Base-by-base conservation (phyloP, 1,284 basidiomycete species). In the Rhodotorula sp. region DNA sequence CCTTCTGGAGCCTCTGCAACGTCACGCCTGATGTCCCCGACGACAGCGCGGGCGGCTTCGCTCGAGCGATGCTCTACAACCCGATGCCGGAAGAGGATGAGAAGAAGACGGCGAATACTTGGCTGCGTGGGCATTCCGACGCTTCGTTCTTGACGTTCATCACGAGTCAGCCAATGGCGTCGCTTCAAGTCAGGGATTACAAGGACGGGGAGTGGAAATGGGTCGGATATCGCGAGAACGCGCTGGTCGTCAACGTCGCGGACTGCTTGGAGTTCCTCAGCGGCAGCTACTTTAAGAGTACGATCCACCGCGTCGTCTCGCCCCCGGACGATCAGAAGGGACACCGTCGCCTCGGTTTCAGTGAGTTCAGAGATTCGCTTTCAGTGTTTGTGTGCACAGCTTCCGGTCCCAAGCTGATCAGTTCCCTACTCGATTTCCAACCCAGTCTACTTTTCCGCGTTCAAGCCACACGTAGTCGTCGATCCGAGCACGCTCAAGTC, bases 301-400 rank as follows among this genome's bases (percentile, higher is more conserved):
- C 80, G 16, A 81, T 81, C 49, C 80, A 81, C 74, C 75, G 80
- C 6, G 80, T 81, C 7, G 79, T 81, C 14, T 77, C 77, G 0
- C 80, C 80, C 0, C 80, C 80, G 1, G 69, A 72, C 38, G 80
- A 81, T 64, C 80, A 81, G 64, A 75, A 77, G 1, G 77, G 80
- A 59, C 79, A 79, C 66, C 74, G 77, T 8, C 75, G 80, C 5
- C 71, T 81, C 8, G 80, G 80, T 43, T 70, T 80, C 26, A 81
- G 66, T 62, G n/a, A 5, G 66, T 56, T 16, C 7, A 10, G 14
- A 2, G 5, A n/a, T 28, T 52, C 31, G 15, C 26, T 28, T 49
- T 14, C 26, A 47, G 26, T 34, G n/a, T 34, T 5, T 8, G 34
- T 34, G 34, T 34, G 26, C 6, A 7, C 28, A 31, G 15, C 5